Percentiles rank a stretch among this genome's conserved stretches.
phyloP scores from a whole-genome alignment of 2,329 filamentous ascomycete species.

The Nemania sp. region DNA sequence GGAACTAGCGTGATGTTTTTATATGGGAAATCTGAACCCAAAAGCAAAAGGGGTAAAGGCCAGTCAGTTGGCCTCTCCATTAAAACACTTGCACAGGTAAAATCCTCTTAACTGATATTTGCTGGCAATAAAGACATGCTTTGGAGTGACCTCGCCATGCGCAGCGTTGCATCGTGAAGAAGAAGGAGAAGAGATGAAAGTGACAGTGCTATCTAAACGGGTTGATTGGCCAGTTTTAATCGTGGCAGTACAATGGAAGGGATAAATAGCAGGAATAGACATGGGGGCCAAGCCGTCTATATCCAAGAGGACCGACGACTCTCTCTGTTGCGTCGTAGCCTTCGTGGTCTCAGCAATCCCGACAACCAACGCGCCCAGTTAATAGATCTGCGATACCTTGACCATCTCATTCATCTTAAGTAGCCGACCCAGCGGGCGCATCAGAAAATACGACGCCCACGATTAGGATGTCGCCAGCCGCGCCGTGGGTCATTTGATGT shows the following conservation, averaged over 20 bases:
- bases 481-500: neutral
- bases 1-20: too few species aligned
- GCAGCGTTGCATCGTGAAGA: too few species aligned
- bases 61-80: too few species aligned
- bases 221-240: neutral
- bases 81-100: too few species aligned
- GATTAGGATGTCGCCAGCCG: neutral
- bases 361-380: neutral
- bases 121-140: too few species aligned
- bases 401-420: neutral
- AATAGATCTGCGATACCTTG: neutral
- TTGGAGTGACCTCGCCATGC: too few species aligned
- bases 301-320: neutral
- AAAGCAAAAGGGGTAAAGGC: too few species aligned
- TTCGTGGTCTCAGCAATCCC: neutral
- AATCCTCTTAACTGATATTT: too few species aligned
- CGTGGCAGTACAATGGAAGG: neutral
- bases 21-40: too few species aligned
- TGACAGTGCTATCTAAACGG: neutral
- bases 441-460: neutral
- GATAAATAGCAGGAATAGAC: neutral
- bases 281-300: neutral
- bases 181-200: neutral
- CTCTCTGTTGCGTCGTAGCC: neutral
- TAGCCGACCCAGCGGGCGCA: neutral